Base-by-base conservation (phyloP, 164 flowering plant species). In the Macadamia integrifolia region DNA sequence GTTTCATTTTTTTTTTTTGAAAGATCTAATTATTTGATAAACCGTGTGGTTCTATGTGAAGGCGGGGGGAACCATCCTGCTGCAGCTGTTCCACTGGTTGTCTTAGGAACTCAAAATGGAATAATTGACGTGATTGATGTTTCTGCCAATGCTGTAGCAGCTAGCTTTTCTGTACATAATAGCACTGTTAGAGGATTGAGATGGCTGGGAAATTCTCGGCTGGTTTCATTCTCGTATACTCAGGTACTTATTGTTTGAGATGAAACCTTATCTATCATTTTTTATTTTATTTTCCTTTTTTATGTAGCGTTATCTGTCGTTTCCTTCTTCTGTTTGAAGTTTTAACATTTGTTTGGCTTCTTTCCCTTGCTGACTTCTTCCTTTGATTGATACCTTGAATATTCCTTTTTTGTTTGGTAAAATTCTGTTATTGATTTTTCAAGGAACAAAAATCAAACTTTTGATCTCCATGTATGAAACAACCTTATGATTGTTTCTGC, bases 41-140 rank as follows among this genome's bases (percentile, higher is more conserved):
- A 42, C 46, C 6, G 42, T 70, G 61, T 13, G 40, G 40, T 72
- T 46, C 58, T 64, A 67, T 76, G 52, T 86, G 87, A 85, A 94
- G 99, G 99, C 81, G 99, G 99, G 44, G 99, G 99, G 44, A 95
- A 88, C 76, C 72, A 69, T 80, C 93, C 98, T 68, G 98, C 97
- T 76, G 87, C 77, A 23, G 94, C 96, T 65, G 97, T 95, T 79
- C 97, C 99, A 6, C 77, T 95, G 73, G 97, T 91, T 77, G 98
- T 97, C 71, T 67, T 95, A 79, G 99, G 99, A 71, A 90, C 97
- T 69, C 98, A 95, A 76, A 84, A 77, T 78, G 99, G 99, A 61
- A 81, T 88, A 58, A 83, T 95, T 71, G 98, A 95, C 71, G 80
- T 95, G 48, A 66, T 92, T 76, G 99, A 95, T 82, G 91, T 95